Conservation (phyloP, 2,329 filamentous ascomycete genomes). For the Pseudocercospora crystallina region DNA sequence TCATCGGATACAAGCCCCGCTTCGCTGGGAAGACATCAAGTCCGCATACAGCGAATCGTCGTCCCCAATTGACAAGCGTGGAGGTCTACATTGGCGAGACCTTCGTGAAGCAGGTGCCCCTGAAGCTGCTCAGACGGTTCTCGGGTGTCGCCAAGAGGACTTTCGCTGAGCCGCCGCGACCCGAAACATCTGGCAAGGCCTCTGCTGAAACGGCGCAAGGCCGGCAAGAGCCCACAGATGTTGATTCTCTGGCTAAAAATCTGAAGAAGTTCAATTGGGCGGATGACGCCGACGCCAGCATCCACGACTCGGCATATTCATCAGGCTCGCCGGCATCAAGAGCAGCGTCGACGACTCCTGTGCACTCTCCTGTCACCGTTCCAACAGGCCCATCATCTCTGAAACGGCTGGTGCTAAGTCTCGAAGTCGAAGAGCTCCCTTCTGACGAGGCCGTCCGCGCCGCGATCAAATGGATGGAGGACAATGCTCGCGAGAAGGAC, state of each 20-base stretch:
- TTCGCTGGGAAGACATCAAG: slow-evolving; percentile 1
- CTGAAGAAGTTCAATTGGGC: not conserved
- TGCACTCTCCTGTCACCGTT: not conserved
- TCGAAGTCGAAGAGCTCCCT: slow-evolving; percentile 1
- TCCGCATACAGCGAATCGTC: not conserved
- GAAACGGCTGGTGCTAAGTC: not conserved
- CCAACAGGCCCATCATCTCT: not conserved
- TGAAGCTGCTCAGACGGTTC: slow-evolving; percentile 14
- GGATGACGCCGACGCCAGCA: too few species aligned
- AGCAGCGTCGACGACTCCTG: not conserved
- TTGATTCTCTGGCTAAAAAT: not conserved
- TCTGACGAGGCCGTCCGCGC: not conserved
- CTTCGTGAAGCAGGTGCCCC: slow-evolving; percentile 12
- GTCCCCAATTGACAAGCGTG: slow-evolving; percentile 3
- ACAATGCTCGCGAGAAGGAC: not conserved
- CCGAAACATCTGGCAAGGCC: too few species aligned
- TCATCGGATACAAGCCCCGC: slow-evolving; percentile 5
- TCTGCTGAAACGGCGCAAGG: not conserved
- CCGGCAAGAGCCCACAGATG: not conserved
- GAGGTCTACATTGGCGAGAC: slow-evolving; percentile 11
- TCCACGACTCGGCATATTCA: not conserved
- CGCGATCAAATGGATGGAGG: slow-evolving; percentile 8
- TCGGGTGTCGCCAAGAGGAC: slow-evolving; percentile 7
- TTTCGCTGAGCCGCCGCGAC: not conserved
- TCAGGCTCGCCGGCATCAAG: not conserved